Percentiles rank a stretch among this genome's conserved stretches.
phyloP scores from a whole-genome alignment of 352 stramenopile species.

The Phytophthora boehmeriae region DNA sequence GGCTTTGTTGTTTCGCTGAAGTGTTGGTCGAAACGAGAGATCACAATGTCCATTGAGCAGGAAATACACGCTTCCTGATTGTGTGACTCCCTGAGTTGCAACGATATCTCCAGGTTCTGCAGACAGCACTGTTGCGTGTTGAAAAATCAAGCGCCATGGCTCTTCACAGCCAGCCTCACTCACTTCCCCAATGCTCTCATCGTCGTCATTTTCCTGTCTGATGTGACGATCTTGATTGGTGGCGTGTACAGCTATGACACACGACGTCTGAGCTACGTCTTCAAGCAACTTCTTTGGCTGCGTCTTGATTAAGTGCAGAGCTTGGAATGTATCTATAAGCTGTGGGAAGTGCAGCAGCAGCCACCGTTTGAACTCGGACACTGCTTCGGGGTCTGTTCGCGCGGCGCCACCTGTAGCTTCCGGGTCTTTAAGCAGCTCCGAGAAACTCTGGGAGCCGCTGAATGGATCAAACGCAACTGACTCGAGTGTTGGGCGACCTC shows the following conservation, averaged over 20 bases:
- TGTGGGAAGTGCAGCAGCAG: conserved; percentile 37
- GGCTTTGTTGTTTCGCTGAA: conserved; percentile 8
- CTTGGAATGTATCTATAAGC: conserved; percentile 24
- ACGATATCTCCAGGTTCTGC: conserved; percentile 20
- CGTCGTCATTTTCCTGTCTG: not conserved
- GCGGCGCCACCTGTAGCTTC: conserved; percentile 5
- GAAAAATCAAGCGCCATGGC: conserved; percentile 21
- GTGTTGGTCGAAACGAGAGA: conserved; percentile 25
- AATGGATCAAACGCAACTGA: conserved; percentile 57
- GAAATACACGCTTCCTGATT: conserved; percentile 22
- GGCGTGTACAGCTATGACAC: not conserved
- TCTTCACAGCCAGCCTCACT: conserved; percentile 8
- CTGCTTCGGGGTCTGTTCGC: conserved; percentile 24
- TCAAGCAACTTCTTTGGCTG: not conserved
- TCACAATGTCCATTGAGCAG: conserved; percentile 29
- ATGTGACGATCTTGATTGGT: conserved; percentile 3
- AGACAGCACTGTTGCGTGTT: conserved; percentile 19
- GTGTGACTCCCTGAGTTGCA: conserved; percentile 9
- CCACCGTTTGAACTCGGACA: conserved; percentile 40
- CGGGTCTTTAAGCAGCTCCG: conserved; percentile 35
- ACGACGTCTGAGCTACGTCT: not conserved
- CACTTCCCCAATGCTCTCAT: not conserved
- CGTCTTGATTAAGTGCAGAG: conserved; percentile 11
- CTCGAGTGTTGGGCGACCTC: conserved; percentile 20
- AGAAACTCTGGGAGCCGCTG: conserved; percentile 34